Evolutionary conservation across 1,139 yeast species (phyloP).

Genomic region (Candida sanyaensis): DNA sequence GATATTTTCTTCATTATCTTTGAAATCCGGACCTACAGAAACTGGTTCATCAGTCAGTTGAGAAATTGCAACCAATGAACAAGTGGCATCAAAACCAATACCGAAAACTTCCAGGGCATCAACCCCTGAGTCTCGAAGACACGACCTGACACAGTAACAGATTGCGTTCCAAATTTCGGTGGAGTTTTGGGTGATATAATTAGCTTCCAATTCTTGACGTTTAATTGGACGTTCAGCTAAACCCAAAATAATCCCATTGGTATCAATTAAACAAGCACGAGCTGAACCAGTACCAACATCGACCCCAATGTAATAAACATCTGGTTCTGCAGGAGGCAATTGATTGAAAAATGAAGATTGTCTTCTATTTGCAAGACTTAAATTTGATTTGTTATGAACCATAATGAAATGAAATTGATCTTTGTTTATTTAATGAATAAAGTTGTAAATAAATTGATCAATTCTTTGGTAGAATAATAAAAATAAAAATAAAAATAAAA

Average conservation of each 20-base stretch:
- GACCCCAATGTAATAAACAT: slow-evolving; percentile 79
- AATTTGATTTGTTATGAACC: slow-evolving; percentile 23
- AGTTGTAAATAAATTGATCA: background rate
- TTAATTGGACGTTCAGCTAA: slow-evolving; percentile 78
- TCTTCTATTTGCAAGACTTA: slow-evolving; percentile 39
- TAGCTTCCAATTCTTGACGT: slow-evolving; percentile 72
- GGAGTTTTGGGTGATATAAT: slow-evolving; percentile 79
- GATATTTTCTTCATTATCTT: slow-evolving; percentile 72
- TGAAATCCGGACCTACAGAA: slow-evolving; percentile 91
- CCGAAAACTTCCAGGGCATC: slow-evolving; percentile 72
- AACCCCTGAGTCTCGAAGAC: slow-evolving; percentile 72
- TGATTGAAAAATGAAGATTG: slow-evolving; percentile 42
- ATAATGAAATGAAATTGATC: slow-evolving; percentile 3
- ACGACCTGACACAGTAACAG: slow-evolving; percentile 76
- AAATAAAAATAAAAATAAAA: background rate
- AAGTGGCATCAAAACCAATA: slow-evolving; percentile 95
- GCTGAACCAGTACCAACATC: slow-evolving; percentile 99
- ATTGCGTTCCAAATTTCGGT: slow-evolving; percentile 93
- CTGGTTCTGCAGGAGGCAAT: slow-evolving; percentile 46
- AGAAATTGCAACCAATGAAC: slow-evolving; percentile 83
- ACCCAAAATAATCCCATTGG: slow-evolving; percentile 78
- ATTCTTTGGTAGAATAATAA: background rate
- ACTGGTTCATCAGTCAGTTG: slow-evolving; percentile 69
- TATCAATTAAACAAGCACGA: slow-evolving; percentile 87
- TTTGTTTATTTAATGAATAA: too few species aligned